Evolutionary conservation across 2,329 filamentous ascomycete genomes (phyloP).

Genomic region (Dactylellina sp.): DNA sequence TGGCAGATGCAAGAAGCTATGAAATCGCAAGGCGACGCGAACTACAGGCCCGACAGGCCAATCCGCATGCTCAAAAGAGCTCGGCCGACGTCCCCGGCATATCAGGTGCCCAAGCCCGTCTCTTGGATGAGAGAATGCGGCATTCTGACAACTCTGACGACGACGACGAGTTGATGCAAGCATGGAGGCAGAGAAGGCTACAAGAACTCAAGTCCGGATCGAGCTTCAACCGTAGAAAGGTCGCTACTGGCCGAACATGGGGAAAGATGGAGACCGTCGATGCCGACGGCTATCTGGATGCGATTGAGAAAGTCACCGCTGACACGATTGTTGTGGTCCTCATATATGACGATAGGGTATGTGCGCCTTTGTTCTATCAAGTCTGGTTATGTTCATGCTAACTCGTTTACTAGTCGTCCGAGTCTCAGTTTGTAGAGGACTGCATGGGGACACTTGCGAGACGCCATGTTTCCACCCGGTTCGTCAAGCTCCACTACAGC

Average conservation of each 20-base stretch:
- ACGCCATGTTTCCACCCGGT: constrained; percentile 78
- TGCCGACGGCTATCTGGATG: constrained; percentile 91
- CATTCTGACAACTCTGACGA: constrained; percentile 67
- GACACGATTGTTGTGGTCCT: constrained; percentile 91
- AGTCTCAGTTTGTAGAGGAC: constrained; percentile 81
- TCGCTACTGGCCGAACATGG: constrained; percentile 80
- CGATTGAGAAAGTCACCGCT: constrained; percentile 85
- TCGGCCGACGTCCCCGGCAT: constrained; percentile 36
- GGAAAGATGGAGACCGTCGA: constrained; percentile 86
- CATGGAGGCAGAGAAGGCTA: constrained; percentile 85
- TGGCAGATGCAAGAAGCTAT: constrained; percentile 82
- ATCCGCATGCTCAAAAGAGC: constrained; percentile 15
- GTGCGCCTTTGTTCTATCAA: constrained; percentile 59
- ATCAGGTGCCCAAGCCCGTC: constrained; percentile 32
- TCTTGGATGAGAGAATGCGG: constrained; percentile 57
- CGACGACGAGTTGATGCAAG: constrained; percentile 85
- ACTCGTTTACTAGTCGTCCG: constrained; percentile 73
- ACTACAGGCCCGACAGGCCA: constrained; percentile 43
- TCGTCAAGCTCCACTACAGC: constrained; percentile 89
- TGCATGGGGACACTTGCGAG: constrained; percentile 80
- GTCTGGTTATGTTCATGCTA: constrained; percentile 60
- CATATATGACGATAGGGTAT: constrained; percentile 87
- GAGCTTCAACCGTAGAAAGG: constrained; percentile 75
- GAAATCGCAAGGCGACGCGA: constrained; percentile 70
- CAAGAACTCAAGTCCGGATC: constrained; percentile 77